Evolutionary conservation across 306 rosid species (phyloP).

Genomic region (peach (Prunus persica)): Prunus_persica_NCBIv2 NC_034010.1:25338001-25338500

Average conservation of each 20-base stretch:
- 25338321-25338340: not conserved
- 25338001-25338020: conserved; percentile 48
- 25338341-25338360: conserved; percentile 8
- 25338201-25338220: not conserved
- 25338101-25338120: not conserved
- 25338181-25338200: conserved; percentile 14
- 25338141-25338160: not conserved
- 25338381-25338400: no score
- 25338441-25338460: no score
- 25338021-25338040: not conserved
- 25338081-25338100: not conserved
- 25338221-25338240: not conserved
- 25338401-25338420: no score
- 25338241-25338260: conserved; percentile 16
- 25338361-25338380: no score
- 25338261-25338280: not conserved
- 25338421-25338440: no score
- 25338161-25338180: conserved; percentile 22
- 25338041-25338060: not conserved
- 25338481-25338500: no score
- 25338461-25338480: no score
- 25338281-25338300: not conserved
- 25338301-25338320: not conserved
- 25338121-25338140: not conserved
- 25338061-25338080: not conserved